Base-by-base conservation (phyloP, 106 monocot species). In the Platanthera zijinensis region DNA sequence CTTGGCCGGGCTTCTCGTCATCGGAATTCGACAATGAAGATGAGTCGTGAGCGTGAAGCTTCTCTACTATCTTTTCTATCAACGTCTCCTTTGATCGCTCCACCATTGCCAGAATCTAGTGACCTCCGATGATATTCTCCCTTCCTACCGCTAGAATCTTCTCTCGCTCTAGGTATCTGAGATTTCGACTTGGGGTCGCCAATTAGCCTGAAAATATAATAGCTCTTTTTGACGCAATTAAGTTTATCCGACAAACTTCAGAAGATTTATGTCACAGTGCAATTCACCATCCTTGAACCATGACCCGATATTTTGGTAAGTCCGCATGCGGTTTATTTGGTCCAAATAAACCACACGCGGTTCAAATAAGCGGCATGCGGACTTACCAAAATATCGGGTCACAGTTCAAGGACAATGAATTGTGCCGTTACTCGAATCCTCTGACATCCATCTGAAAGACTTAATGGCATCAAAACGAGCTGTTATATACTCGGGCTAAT, bases 61-160 rank as follows among this genome's bases (percentile, higher is more conserved):
- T 85, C 52, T 89, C 88, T 11, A 69, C 73, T 15, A 83, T 81
- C 85, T 85, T 86, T 59, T 86, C 89, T 68, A 84, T 61, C 72
- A 82, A 2, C 73, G 84, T 72, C 76, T 69, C 25, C 25, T 25
- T 57, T 61, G 1, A 12, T 12, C 69, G 48, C 48, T 83, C 83
- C 75, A 78, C 79, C 83, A 79, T 75, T 71, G 62, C 50, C 48
- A 4, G 48, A 71, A 68, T 28, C 48, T 15, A 68, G n/a, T 28
- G 39, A 32, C 39, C 67, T 68, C 32, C 67, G 30, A 68, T 68
- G 4, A 32, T 1, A 28, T 39, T 19, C 32, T 66, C 21, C 14
- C 66, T 25, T n/a, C 21, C 67, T 32, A 28, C 39, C 67, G 7
- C 67, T 39, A 68, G 67, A 68, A 68, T 68, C 32, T 28, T 28